Evolutionary conservation across 2,329 filamentous ascomycete species (phyloP), one percentile per base, ranked within the genome.

Genomic region (Fulvia fulva): DNA sequence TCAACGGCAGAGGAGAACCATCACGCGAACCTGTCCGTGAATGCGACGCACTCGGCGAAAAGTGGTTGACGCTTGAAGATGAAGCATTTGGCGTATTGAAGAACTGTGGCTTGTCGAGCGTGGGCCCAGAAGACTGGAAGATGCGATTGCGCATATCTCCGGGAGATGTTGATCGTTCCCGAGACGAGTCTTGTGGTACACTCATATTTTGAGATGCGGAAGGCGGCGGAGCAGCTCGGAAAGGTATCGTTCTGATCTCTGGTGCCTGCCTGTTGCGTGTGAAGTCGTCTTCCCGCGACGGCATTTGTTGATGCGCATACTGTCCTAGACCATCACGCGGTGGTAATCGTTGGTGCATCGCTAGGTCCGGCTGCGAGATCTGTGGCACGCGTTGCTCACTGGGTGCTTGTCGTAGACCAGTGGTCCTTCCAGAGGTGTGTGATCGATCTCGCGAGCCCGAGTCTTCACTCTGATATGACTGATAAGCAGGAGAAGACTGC

Each of bases 11-110:
- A 41, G 60, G 54, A 32, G 45, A 53, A 28, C 59, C 63, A 23
- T 67, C 65, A n/a, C 56, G 59, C 19, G 67, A 67, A 46, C 55
- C 56, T 11, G 53, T 51, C 12, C 65, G 59, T 8, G 57, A 63
- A 25, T 65, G 61, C 32, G 55, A 46, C 14, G 16, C 23, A 21
- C 55, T 51, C 12, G 49, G 53, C 9, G 62, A 28, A 16, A 58
- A 56, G 23, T 53, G 46, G 22, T 63, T 57, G 23, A 66, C 21
- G 26, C 59, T 64, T 8, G 60, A 51, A 14, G 62, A 60, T 25
- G 62, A 66, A 14, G 51, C 62, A 49, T 66, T 66, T 3, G 59
- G 55, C 46, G n/a, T 59, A 7, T 28, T 47, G 49, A 54, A 63
- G 32, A 62, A 30, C 56, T 55, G 37, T 55, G 37, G 45, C 57